Base-by-base conservation (phyloP, 208 protist species). In the Kentomonas sorsogonicus region DNA sequence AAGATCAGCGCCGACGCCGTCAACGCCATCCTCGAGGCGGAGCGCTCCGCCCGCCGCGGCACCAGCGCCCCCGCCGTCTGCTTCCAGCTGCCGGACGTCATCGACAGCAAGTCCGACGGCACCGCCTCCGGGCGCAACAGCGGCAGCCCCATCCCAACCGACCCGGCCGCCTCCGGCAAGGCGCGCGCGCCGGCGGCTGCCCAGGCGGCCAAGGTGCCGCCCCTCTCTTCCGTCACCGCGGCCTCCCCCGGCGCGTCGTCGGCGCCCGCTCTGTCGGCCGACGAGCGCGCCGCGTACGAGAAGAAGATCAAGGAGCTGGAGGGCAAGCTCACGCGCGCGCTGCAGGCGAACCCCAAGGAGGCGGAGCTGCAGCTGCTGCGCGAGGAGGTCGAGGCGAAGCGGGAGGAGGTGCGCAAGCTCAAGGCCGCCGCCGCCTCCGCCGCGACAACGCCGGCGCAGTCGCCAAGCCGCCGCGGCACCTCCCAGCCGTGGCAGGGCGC, bases 301-400 rank as follows among this genome's bases (percentile, higher is more conserved):
- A 41, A 63, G 40, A 69, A 65, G 48, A 51, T 66, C 3, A 43
- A 63, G 9, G 53, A 66, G 29, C 62, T 79, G 15, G 72, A 79
- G 39, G 53, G 48, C 22, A 59, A 43, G 10, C 62, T 79, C 33
- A 33, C 66, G n/a, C 57, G 57, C n/a, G 63, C 60, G 18, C 66
- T 66, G 34, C 57, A 71, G 22, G 34, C 44, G 34, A 74, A 66
- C 38, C 72, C 72, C 7, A 57, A 25, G 23, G 55, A 50, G 45
- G 66, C 66, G 15, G 74, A 81, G 39, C 36, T 81, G 53, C 64
- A 74, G 48, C 61, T 65, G 31, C 53, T 81, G 57, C 64, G 69
- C 0, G 74, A 81, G 18, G 74, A 81, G 54, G 46, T 74, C 34
- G 26, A 36, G 15, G 69, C 58, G 0, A 59, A 58, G 43, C 54